phyloP scores from a whole-genome alignment of 805 yeast species.

The Yarrowia sp. region DNA sequence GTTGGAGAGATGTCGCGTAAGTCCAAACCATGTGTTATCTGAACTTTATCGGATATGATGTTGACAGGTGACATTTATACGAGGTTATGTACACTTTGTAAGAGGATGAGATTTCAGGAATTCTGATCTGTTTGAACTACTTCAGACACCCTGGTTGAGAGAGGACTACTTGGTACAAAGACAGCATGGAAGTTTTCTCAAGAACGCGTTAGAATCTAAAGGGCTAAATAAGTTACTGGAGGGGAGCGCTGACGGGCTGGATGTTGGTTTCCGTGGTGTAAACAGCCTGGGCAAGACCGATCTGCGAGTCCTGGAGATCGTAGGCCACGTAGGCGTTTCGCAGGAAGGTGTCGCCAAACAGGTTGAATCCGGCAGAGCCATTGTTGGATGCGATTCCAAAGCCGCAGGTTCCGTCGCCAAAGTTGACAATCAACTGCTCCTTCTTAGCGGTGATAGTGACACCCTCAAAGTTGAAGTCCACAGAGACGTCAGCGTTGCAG shows the following conservation, averaged over 20 bases:
- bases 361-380: slow-evolving; percentile 33
- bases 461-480: slow-evolving; percentile 29
- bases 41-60: background rate
- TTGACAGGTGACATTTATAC: too few relatives aligned
- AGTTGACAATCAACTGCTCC: background rate
- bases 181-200: background rate
- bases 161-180: too few relatives aligned
- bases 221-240: background rate
- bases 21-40: background rate
- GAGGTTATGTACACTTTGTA: too few relatives aligned
- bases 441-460: background rate
- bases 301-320: slow-evolving; percentile 48
- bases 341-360: slow-evolving; percentile 59
- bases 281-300: background rate
- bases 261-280: background rate
- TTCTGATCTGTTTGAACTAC: background rate
- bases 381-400: slow-evolving; percentile 36
- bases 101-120: background rate
- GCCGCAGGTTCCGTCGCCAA: slow-evolving; percentile 26
- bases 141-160: background rate
- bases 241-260: slow-evolving; percentile 33
- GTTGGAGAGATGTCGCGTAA: too few relatives aligned
- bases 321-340: slow-evolving; percentile 64
- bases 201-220: background rate
- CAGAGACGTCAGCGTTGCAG: background rate